Conservation (phyloP, 108 stramenopile species). For the Cyclotella choctawhatcheeana region DNA sequence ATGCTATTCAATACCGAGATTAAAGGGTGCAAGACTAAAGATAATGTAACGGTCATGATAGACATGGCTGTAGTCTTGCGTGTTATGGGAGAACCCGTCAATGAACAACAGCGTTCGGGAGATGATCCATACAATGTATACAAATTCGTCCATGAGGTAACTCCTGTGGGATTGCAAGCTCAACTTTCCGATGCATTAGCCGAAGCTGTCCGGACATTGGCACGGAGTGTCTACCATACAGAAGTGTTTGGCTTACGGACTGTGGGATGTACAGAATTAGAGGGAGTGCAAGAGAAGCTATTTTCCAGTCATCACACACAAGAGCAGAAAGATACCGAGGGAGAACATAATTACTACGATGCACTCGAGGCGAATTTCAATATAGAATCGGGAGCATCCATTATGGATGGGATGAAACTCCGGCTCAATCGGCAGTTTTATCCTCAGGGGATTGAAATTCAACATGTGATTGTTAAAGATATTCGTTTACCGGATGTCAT, state of each 20-base stretch:
- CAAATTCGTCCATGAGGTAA: slow-evolving; percentile 62
- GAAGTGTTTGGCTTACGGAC: slow-evolving; percentile 60
- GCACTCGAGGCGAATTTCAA: slow-evolving; percentile 30
- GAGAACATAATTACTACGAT: slow-evolving; percentile 41
- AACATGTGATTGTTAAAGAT: slow-evolving; percentile 54
- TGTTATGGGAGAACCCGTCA: slow-evolving; percentile 54
- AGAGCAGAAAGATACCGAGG: slow-evolving; percentile 29
- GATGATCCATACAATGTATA: slow-evolving; percentile 57
- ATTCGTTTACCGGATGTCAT: slow-evolving; percentile 50
- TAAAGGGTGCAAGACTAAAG: slow-evolving; percentile 58
- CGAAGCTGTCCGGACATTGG: slow-evolving; percentile 50
- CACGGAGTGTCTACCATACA: slow-evolving; percentile 54
- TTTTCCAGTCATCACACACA: slow-evolving; percentile 16
- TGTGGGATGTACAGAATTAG: slow-evolving; percentile 12
- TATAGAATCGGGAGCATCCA: slow-evolving; percentile 25
- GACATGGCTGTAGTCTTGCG: slow-evolving; percentile 55
- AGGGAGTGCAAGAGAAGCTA: slow-evolving; percentile 15
- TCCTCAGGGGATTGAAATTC: slow-evolving; percentile 47
- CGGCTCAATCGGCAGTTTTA: slow-evolving; percentile 56
- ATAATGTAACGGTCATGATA: slow-evolving; percentile 57
- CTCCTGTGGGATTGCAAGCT: slow-evolving; percentile 53
- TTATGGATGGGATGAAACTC: slow-evolving; percentile 42
- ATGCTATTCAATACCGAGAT: slow-evolving; percentile 54
- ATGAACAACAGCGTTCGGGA: slow-evolving; percentile 29
- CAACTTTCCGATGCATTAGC: slow-evolving; percentile 50